phyloP scores from a whole-genome alignment of 106 monocot genomes.

The Acorus gramineus region DNA sequence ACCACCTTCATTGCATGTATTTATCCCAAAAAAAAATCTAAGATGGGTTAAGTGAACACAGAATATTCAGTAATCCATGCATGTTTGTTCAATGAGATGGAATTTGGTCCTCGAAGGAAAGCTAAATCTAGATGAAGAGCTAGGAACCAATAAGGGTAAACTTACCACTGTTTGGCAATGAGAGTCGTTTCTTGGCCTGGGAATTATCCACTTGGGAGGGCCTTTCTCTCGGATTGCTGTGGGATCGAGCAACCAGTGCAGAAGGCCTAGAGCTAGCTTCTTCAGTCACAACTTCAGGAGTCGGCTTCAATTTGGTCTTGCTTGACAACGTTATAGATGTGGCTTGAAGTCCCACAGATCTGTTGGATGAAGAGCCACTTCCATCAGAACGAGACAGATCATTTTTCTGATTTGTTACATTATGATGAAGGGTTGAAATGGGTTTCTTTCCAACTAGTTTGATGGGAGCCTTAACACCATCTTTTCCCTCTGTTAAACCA shows the following conservation, averaged over 20 bases:
- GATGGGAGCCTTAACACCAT: constrained; percentile 14
- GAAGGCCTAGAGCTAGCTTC: constrained; percentile 37
- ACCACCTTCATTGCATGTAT: no score
- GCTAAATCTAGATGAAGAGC: not conserved
- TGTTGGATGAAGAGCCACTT: constrained; percentile 35
- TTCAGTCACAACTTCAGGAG: constrained; percentile 22
- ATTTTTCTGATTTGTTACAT: constrained; percentile 23
- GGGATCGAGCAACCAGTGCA: constrained; percentile 32
- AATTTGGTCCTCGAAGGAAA: not conserved
- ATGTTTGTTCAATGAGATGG: not conserved
- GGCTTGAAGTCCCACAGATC: constrained; percentile 11
- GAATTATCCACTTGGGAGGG: constrained; percentile 17
- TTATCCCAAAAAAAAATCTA: no score
- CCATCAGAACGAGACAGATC: constrained; percentile 41
- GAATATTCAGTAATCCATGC: no score
- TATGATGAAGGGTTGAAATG: constrained; percentile 24
- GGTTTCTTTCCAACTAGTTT: constrained; percentile 30
- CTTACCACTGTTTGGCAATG: constrained; percentile 50
- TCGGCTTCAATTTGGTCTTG: constrained; percentile 26
- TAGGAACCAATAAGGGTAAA: not conserved
- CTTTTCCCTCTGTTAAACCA: constrained; percentile 15
- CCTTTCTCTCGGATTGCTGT: constrained; percentile 74
- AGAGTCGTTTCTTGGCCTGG: constrained; percentile 56
- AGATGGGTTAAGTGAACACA: no score
- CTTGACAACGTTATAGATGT: constrained; percentile 10